Evolutionary conservation across 345 rosid genomes (phyloP).

Genomic region (Barbarea vulgaris): DNA sequence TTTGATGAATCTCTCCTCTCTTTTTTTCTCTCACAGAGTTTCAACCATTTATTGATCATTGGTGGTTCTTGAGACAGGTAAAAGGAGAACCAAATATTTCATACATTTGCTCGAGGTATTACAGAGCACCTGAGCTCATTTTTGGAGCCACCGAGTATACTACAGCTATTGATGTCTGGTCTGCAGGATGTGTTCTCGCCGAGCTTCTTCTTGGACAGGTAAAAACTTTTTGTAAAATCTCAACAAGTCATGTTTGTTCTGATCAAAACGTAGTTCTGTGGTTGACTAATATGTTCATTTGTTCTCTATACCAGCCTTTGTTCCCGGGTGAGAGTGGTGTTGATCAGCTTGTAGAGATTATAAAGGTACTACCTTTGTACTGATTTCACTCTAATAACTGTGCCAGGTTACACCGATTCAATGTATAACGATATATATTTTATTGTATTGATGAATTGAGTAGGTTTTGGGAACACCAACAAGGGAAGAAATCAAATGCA

Average conservation of each 20-base stretch:
- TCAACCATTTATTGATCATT: constrained; percentile 7
- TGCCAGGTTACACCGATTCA: neutral
- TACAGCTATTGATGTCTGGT: constrained; percentile 97
- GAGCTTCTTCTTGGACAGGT: constrained; percentile 97
- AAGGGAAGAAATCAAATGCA: constrained; percentile 96
- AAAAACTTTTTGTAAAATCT: neutral
- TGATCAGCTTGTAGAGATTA: constrained; percentile 97
- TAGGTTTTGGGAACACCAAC: constrained; percentile 98
- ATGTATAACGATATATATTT: neutral
- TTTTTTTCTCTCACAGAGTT: neutral
- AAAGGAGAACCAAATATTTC: constrained; percentile 97
- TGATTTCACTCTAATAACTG: neutral
- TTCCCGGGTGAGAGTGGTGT: constrained; percentile 99
- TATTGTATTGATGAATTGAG: constrained; percentile 23
- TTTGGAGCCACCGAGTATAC: constrained; percentile 98
- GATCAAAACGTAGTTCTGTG: neutral
- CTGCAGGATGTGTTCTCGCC: constrained; percentile 95
- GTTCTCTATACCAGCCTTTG: constrained; percentile 68
- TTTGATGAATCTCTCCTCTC: constrained; percentile 4
- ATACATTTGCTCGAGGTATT: constrained; percentile 96
- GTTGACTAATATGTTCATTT: constrained; percentile 13
- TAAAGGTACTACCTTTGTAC: constrained; percentile 59
- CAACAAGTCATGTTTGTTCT: neutral
- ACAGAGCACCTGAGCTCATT: constrained; percentile 97
- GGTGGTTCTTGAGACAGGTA: constrained; percentile 52